Evolutionary conservation across 1,284 basidiomycete genomes (phyloP), one percentile per base, ranked within the genome.

Genomic region (Ganoderma lingzhi): DNA sequence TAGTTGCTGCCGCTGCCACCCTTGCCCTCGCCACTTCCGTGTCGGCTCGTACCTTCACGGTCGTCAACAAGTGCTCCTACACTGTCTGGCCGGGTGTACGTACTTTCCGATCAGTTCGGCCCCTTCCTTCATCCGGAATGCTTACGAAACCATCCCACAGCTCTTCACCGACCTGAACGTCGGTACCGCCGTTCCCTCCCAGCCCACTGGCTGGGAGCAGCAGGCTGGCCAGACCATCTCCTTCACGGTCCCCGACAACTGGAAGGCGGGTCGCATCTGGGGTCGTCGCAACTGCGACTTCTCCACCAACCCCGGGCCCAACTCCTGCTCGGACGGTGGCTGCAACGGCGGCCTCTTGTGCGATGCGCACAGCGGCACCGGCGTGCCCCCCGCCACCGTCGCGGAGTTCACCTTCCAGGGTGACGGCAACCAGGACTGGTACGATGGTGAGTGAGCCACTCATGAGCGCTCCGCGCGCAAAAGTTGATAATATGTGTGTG

Each of bases 311-410:
- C 79, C 81, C 1, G 84, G 82, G 10, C 81, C 84, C 1, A 82
- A 78, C 64, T 79, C 80, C 23, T 87, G 85, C 72, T 69, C 80
- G 6, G 79, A 80, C 63, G 85, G 85, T 65, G 84, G 83, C 28
- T 85, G 84, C 76, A 84, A 83, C 67, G 84, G 86, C 37, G 86
- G 86, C 51, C 79, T 87, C 3, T 68, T 77, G 53, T 87, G 86
- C 68, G 82, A 83, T 72, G 66, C 76, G 3, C 68, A 74, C 63
- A 80, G 79, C 35, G 84, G 84, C 4, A 84, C 83, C 5, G 82
- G 84, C 60, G 79, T 83, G 0, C 83, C 84, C 14, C 85, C 85
- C 8, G 84, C 80, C 0, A 82, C 82, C 14, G 74, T 86, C 23
- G 84, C 83, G 0, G 84, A 85, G 71, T 86, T 82, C 75, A 86